Percentiles rank a stretch among this genome's conserved stretches.
These are phyloP conservation scores for Skeletonema marinoi DNA, from an alignment of 108 stramenopile species.

Conservation along the genomic window DNA sequence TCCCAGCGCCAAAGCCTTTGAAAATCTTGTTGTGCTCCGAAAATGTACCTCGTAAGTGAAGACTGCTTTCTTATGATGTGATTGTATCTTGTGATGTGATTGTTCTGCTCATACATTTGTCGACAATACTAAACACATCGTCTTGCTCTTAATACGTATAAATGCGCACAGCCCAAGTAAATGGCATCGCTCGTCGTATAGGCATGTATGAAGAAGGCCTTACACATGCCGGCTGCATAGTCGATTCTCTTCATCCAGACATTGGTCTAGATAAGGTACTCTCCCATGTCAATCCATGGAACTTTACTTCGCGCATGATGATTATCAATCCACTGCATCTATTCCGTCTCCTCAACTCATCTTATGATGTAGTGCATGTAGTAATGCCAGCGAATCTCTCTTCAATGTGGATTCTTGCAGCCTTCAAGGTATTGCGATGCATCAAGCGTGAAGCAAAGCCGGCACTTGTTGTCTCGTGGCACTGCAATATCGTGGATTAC, in stretches of 20 bases:
- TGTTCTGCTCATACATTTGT: neutral
- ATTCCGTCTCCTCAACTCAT: conserved; percentile 22
- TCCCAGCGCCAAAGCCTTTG: neutral
- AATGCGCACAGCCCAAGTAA: conserved; percentile 39
- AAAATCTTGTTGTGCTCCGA: conserved; percentile 40
- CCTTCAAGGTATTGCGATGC: conserved; percentile 42
- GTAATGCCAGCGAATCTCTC: conserved; percentile 57
- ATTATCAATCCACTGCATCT: conserved; percentile 40
- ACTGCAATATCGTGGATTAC: conserved; percentile 57
- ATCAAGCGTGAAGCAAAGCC: conserved; percentile 40
- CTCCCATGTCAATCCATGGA: conserved; percentile 55
- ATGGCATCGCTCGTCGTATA: conserved; percentile 58
- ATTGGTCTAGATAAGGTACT: conserved; percentile 27
- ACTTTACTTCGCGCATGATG: conserved; percentile 61
- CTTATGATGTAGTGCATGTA: conserved; percentile 52
- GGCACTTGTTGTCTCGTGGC: conserved; percentile 56
- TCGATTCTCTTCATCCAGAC: conserved; percentile 55
- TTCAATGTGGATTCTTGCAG: conserved; percentile 53
- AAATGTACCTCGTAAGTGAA: conserved; percentile 35
- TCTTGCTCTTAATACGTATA: neutral
- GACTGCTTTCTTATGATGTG: too few relatives aligned
- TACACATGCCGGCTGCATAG: conserved; percentile 42
- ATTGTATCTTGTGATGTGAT: neutral
- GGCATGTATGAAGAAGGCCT: conserved; percentile 52
- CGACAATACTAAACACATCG: neutral